Percentiles rank a stretch among this genome's conserved stretches.
These are phyloP conservation scores for Fomitopsis serialis DNA, from an alignment of 768 basidiomycete genomes.

Conservation along the genomic window DNA sequence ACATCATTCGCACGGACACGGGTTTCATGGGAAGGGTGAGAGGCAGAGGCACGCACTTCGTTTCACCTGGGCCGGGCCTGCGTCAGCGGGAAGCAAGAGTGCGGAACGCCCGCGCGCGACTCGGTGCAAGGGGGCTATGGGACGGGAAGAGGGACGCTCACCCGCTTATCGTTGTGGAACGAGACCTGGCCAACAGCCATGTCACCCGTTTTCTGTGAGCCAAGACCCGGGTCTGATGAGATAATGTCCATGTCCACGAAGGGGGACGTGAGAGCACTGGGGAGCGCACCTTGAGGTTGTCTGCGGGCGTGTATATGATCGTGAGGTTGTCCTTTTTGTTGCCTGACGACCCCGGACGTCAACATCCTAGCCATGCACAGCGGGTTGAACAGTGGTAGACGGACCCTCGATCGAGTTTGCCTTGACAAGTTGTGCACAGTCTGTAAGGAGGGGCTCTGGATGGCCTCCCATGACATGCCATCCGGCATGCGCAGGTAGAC, in stretches of 20 bases:
- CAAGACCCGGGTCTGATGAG: neutral
- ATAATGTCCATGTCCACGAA: too few relatives aligned
- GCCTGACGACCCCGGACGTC: slow-evolving; percentile 40
- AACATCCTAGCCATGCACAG: neutral
- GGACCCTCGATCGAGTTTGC: slow-evolving; percentile 95
- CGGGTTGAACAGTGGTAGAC: slow-evolving; percentile 4
- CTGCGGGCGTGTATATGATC: slow-evolving; percentile 89
- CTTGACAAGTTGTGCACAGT: slow-evolving; percentile 94
- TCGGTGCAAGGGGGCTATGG: neutral
- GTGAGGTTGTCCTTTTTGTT: slow-evolving; percentile 95
- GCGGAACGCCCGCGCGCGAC: neutral
- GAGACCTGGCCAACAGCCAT: slow-evolving; percentile 97
- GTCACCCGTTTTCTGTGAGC: slow-evolving; percentile 84
- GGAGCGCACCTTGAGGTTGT: slow-evolving; percentile 77
- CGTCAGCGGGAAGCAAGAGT: slow-evolving; percentile 1
- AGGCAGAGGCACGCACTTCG: slow-evolving; percentile 42
- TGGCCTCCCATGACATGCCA: slow-evolving; percentile 81
- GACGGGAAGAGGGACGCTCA: slow-evolving; percentile 24
- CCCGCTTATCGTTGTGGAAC: slow-evolving; percentile 87
- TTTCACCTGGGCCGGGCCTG: slow-evolving; percentile 55
- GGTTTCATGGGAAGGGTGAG: neutral
- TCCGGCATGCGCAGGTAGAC: slow-evolving; percentile 91
- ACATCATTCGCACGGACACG: neutral
- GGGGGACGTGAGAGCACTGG: neutral
- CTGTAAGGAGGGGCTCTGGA: slow-evolving; percentile 69